Evolutionary conservation across 2,329 filamentous ascomycete genomes (phyloP).

Genomic region (Exophiala sp.): DNA sequence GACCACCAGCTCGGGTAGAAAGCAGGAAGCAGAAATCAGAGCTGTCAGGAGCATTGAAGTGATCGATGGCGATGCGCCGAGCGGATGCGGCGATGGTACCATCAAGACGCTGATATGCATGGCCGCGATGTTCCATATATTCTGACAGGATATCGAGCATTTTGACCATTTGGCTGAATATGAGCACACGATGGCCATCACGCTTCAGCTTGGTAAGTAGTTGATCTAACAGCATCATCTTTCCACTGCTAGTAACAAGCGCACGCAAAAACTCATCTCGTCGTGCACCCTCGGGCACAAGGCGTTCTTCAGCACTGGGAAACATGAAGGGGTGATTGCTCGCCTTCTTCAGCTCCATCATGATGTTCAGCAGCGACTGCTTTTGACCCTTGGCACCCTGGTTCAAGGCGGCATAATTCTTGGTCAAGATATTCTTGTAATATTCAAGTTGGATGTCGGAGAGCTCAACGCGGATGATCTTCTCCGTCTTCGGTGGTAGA

Average conservation of each 20-base stretch:
- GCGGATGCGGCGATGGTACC: slow-evolving; percentile 87
- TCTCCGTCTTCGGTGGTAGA: slow-evolving; percentile 92
- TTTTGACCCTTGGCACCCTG: slow-evolving; percentile 86
- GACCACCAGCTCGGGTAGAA: slow-evolving; percentile 87
- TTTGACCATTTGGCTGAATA: slow-evolving; percentile 99
- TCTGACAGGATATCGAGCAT: slow-evolving; percentile 96
- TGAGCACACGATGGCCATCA: slow-evolving; percentile 90
- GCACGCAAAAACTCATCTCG: slow-evolving; percentile 89
- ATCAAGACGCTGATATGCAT: slow-evolving; percentile 89
- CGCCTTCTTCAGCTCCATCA: slow-evolving; percentile 99
- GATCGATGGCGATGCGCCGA: slow-evolving; percentile 89
- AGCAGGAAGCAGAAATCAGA: slow-evolving; percentile 94
- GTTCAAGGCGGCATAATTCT: slow-evolving; percentile 91
- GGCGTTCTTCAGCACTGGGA: slow-evolving; percentile 82
- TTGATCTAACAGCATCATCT: slow-evolving; percentile 98
- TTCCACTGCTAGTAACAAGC: slow-evolving; percentile 92
- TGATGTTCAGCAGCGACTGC: slow-evolving; percentile 92
- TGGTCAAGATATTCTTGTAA: slow-evolving; percentile 96
- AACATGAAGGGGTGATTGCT: slow-evolving; percentile 99
- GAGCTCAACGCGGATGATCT: slow-evolving; percentile 95
- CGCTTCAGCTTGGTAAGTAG: slow-evolving; percentile 89
- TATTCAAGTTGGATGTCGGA: slow-evolving; percentile 96
- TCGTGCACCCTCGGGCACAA: slow-evolving; percentile 70
- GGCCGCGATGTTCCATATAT: slow-evolving; percentile 86
- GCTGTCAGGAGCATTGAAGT: slow-evolving; percentile 95